Percentiles rank a stretch among this genome's conserved stretches.
Evolutionary conservation across 768 basidiomycete species (phyloP).

Genomic region (Cyclocybe cylindracea): DNA sequence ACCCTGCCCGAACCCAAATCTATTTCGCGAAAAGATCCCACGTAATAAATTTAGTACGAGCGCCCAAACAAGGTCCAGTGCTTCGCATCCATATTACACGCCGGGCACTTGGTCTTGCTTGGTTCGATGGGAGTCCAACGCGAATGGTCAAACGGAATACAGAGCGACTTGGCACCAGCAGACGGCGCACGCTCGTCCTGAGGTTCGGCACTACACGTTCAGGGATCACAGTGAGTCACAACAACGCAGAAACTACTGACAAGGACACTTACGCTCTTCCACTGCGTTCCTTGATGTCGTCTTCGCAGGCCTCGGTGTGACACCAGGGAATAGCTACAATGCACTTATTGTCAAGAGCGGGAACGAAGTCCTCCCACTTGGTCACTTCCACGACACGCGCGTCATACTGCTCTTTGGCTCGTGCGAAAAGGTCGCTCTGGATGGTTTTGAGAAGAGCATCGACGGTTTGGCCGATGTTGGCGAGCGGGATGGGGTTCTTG

Average conservation of each 20-base stretch:
- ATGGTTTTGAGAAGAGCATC: conserved; percentile 77
- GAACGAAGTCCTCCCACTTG: conserved; percentile 21
- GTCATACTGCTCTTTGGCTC: conserved; percentile 73
- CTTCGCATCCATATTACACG: conserved; percentile 86
- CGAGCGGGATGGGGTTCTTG: conserved; percentile 46
- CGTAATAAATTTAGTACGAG: conserved; percentile 54
- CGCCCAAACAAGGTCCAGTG: conserved; percentile 97
- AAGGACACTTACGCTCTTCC: conserved; percentile 59
- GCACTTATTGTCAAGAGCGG: conserved; percentile 85
- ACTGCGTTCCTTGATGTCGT: conserved; percentile 96
- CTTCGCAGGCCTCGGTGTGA: conserved; percentile 89
- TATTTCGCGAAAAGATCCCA: no score
- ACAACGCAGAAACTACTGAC: background rate
- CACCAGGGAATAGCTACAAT: conserved; percentile 95
- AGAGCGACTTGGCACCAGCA: conserved; percentile 95
- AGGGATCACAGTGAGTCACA: conserved; percentile 4
- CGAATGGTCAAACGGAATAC: conserved; percentile 81
- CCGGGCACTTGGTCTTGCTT: conserved; percentile 88
- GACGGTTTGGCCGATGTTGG: conserved; percentile 48
- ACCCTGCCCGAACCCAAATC: no score
- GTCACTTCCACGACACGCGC: conserved; percentile 50
- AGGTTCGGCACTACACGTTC: conserved; percentile 64
- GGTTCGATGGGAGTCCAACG: conserved; percentile 58
- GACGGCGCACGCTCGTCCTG: conserved; percentile 71
- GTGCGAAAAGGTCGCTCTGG: conserved; percentile 84